Base-by-base conservation (phyloP, 2,329 filamentous ascomycete species). In the Fusarium agapanthi region DNA sequence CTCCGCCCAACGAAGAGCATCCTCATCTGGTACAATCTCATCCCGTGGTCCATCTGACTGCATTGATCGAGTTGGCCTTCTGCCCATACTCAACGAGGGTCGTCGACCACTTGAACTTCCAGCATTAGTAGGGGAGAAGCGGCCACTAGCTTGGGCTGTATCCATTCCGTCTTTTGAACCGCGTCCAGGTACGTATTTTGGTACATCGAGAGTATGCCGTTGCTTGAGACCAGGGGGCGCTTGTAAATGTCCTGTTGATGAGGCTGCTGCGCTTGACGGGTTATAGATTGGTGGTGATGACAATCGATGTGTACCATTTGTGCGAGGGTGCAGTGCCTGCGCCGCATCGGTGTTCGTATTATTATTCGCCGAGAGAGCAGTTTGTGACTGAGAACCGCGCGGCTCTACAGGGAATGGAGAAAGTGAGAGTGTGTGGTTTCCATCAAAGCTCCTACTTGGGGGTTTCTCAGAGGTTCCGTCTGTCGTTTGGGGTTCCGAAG, bases 1-100 rank as follows among this genome's bases (percentile, higher is more conserved):
- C 82, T 99, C 96, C 35, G 96, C 93, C 94, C 95, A 98, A 62
- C 95, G 89, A 65, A 93, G 88, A 41, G 95, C 95, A 79, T 98
- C 95, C 76, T 98, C 95, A 79, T 98, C 95, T 24, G 92, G 93
- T 6, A 91, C 87, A 26, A 95, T 85, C 76, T 98, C 95, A 75
- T 98, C 95, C 40, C 94, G 87, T 54, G 93, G 92, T 77, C 91
- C 85, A 76, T 98, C 95, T 5, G 94, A 96, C 77, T 95, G 91
- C 78, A 97, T 89, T 12, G 94, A 97, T 70, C 94, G 89, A 30
- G 95, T 98, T 68, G 92, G 91, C 69, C 94, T 89, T 78, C 95
- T 89, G 59, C 88, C 93, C 60, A 98, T 84, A 73, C 89, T 95
- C 70, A 97, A 86, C n/a, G 96, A 99, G 14, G 92, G 91, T 75